Evolutionary conservation across 306 rosid genomes (phyloP), one percentile per base, ranked within the genome.

Genomic region (Fragaria ananassa): DNA sequence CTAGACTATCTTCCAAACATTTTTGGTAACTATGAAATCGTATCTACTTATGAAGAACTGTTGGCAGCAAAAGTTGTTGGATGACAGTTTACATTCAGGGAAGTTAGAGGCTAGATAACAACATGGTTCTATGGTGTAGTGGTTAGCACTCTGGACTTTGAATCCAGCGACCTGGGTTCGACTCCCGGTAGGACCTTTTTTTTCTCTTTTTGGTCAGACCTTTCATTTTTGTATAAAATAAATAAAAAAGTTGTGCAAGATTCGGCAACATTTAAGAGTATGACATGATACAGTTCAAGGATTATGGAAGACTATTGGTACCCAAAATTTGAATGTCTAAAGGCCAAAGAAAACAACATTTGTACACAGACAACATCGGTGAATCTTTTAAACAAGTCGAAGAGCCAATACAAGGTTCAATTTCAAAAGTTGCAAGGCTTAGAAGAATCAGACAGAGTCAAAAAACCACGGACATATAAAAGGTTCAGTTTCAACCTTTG

Each of bases 61-160:
- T 31, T 49, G 10, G 35, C 27, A 50, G 45, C 45, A 50, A 4
- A 34, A 50, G 34, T 70, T 19, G 31, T 72, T 49, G 29, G 45
- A 31, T 49, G 29, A 29, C 17, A 17, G 7, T 71, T 29, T 11
- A 31, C 29, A 71, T 53, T 45, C 53, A 15, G 29, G 18, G 41
- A 12, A 62, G 5, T 13, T 25, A 15, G 69, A 72, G 50, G 39
- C 39, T 31, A 34, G 42, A 34, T 11, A 17, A 31, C 35, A 63
- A 63, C 68, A 29, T 15, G 41, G 66, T 61, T 61, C 66, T 61
- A 29, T 61, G 66, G 66, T 61, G 66, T 61, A 61, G 66, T 61
- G 66, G 41, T 61, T 61, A 61, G 66, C 66, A 61, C 66, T 29
- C 65, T 60, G 39, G 66, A 61, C 66, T 61, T 61, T 61, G 66